Evolutionary conservation across 306 rosid genomes (phyloP), one percentile per base, ranked within the genome.

Genomic region (Ormosia semicastrata): DNA sequence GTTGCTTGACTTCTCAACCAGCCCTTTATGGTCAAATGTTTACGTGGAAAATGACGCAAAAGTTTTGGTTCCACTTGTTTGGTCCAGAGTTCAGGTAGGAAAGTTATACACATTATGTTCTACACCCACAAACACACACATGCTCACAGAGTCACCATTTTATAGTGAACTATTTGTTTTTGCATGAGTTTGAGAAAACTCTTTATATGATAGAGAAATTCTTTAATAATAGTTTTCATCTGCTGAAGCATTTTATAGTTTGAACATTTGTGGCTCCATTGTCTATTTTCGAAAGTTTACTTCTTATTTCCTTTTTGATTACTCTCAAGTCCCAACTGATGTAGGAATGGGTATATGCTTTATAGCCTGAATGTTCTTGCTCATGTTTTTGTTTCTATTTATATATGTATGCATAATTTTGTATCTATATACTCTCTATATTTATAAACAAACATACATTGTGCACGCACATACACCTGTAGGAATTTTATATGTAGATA

Each of bases 81-180:
- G 99, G 99, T 89, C 97, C 82, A 87, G 97, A 90, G 95, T 93
- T 87, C 98, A 95, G 99, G 99, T 95, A 79, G 49, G 81, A 47
- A 88, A 76, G 52, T 87, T 34, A 30, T 73, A 71, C 66, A 40
- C 71, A 49, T 58, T 54, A 56, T 24, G 4, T 17, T 63, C 85
- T 29, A 62, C 29, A 15, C 58, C 36, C 64, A 57, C 50, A 53
- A 50, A 62, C 75, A 58, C 13, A 43, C 60, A 39, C 56, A 40
- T 36, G 52, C 71, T 66, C 64, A 66, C 14, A 56, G 57, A 33
- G 57, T 32, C 56, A 60, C 74, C 46, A 64, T 63, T 54, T 62
- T 69, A 13, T 63, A 54, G 12, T 63, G 36, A 36, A 78, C 49
- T 11, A 13, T 17, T 43, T 70, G 14, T 34, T 40, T 50, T 47